Percentiles rank a stretch among this genome's conserved stretches.
phyloP scores from a whole-genome alignment of 1,284 basidiomycete species.

The Singerocomus inundabilis region DNA sequence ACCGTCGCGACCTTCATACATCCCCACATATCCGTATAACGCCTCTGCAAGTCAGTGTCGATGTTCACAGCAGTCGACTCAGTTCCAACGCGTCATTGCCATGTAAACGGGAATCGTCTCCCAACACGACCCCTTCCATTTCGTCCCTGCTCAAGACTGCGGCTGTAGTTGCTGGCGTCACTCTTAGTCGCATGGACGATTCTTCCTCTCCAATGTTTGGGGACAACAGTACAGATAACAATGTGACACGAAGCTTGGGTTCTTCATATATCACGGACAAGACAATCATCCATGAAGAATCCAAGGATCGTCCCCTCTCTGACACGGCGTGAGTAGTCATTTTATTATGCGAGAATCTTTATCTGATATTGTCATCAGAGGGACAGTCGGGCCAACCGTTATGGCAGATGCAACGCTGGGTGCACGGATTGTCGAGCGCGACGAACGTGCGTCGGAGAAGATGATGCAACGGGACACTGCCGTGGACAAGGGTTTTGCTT shows the following conservation, averaged over 20 bases:
- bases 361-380: slow-evolving; percentile 12
- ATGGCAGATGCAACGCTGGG: background rate
- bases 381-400: background rate
- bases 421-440: background rate
- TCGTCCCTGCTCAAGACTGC: background rate
- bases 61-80: background rate
- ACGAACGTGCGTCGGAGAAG: background rate
- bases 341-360: background rate
- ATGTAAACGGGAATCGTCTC: background rate
- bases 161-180: background rate
- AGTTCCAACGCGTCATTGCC: background rate
- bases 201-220: slow-evolving; percentile 1
- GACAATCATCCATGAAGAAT: background rate
- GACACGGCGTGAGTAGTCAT: slow-evolving; percentile 11
- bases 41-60: background rate
- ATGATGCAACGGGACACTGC: background rate
- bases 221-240: background rate
- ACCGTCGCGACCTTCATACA: background rate
- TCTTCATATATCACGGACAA: background rate
- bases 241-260: background rate
- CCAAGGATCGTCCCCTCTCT: background rate
- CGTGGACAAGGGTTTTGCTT: background rate
- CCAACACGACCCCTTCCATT: background rate
- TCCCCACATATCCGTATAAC: background rate
- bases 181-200: background rate